Conservation (phyloP, 2,329 filamentous ascomycete genomes). For the Aspergillus proliferans region DNA sequence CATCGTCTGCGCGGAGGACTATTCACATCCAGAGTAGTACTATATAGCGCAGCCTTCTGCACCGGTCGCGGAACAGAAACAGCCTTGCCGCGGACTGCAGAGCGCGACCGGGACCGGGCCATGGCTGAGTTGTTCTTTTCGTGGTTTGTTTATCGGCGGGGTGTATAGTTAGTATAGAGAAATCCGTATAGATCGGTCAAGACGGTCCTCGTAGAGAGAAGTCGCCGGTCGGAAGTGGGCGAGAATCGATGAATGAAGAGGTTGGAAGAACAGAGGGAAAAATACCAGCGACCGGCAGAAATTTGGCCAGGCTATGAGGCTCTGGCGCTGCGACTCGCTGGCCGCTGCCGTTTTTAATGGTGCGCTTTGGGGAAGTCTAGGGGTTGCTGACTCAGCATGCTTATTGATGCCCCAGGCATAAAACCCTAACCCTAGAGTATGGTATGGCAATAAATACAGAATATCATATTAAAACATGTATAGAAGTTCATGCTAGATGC, state of each 20-base stretch:
- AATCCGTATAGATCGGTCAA: not conserved
- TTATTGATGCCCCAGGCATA: no score
- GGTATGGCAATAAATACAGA: not conserved
- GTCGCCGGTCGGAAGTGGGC: no score
- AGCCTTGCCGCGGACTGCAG: not conserved
- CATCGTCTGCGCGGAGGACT: constrained; percentile 14
- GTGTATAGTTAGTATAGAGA: not conserved
- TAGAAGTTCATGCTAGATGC: no score
- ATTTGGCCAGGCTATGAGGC: no score
- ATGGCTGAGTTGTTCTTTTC: not conserved
- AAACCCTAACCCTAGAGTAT: not conserved
- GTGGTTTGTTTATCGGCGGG: not conserved
- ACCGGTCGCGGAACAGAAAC: not conserved
- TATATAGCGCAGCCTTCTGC: not conserved
- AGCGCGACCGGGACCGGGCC: not conserved
- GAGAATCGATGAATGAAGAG: no score
- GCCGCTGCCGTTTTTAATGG: no score
- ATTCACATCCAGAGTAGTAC: not conserved
- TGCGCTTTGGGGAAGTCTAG: no score
- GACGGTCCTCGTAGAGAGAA: no score
- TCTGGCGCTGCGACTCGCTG: no score
- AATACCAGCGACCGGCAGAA: not conserved
- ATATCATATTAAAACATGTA: no score
- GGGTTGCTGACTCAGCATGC: not conserved
- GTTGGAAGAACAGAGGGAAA: not conserved